These are phyloP conservation scores for Fusarium fracticaudum DNA, from an alignment of 2,329 filamentous ascomycete genomes.

Conservation along the genomic window DNA sequence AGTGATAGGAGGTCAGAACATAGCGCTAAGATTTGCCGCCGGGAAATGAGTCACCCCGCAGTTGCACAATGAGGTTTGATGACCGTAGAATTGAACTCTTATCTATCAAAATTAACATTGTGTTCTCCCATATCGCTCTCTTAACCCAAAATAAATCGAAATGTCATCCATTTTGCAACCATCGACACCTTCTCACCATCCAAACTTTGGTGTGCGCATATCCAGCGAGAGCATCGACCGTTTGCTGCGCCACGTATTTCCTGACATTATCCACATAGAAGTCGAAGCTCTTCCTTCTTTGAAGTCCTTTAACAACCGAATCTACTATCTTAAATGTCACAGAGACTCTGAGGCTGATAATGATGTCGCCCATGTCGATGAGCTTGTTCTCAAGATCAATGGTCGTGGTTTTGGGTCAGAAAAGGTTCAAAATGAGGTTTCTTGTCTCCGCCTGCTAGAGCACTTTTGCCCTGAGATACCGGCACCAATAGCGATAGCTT, in stretches of 20 bases:
- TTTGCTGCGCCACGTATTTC: not conserved
- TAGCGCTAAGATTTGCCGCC: too few species aligned
- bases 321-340: not conserved
- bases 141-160: fast-evolving
- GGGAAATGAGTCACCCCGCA: too few species aligned
- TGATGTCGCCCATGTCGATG: fast-evolving
- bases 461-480: not conserved
- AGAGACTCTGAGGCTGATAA: fast-evolving
- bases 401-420: not conserved
- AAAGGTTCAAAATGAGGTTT: slow-evolving; percentile 13
- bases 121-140: fast-evolving
- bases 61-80: fast-evolving
- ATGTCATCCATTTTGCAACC: not conserved
- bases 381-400: slow-evolving; percentile 13
- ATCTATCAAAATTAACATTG: fast-evolving
- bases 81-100: not conserved
- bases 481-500: not conserved
- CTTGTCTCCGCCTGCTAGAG: not conserved
- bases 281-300: not conserved
- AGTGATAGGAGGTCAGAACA: too few species aligned
- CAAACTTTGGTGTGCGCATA: not conserved
- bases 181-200: not conserved
- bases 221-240: not conserved
- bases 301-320: slow-evolving; percentile 13
- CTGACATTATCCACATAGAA: not conserved